Conservation (phyloP, 495 filamentous ascomycete genomes). For the Achaetomiella virescens region DNA sequence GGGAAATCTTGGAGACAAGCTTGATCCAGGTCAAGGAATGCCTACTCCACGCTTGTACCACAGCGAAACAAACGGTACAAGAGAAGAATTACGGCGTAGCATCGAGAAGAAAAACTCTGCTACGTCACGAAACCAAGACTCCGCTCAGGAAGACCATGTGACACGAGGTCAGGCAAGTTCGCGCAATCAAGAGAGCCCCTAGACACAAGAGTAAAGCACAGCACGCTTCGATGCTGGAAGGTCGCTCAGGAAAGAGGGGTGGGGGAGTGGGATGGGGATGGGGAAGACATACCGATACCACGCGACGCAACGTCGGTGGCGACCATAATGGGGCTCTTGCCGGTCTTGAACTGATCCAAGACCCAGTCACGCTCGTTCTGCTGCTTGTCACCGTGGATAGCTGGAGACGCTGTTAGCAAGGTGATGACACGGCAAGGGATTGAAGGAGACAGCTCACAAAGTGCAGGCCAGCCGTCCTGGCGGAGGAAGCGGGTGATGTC, state of each 20-base stretch:
- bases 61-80: constrained; percentile 49
- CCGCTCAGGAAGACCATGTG: constrained; percentile 68
- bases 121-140: constrained; percentile 81
- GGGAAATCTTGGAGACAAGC: constrained; percentile 51
- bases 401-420: constrained; percentile 50
- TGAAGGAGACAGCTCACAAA: constrained; percentile 59
- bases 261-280: constrained; percentile 38
- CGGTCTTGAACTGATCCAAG: constrained; percentile 98
- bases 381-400: constrained; percentile 98
- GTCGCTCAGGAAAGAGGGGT: constrained; percentile 43
- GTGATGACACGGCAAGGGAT: not conserved
- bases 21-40: constrained; percentile 62
- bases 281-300: constrained; percentile 97
- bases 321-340: constrained; percentile 92
- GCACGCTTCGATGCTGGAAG: constrained; percentile 63
- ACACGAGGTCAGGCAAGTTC: constrained; percentile 82
- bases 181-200: constrained; percentile 68
- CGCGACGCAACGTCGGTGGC: constrained; percentile 97
- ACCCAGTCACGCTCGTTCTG: constrained; percentile 99
- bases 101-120: constrained; percentile 48
- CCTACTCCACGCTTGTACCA: constrained; percentile 70
- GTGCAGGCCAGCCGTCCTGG: constrained; percentile 97
- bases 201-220: constrained; percentile 89
- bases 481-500: constrained; percentile 98
- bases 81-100: constrained; percentile 68